These are phyloP conservation scores for Tieghemostelium lacteum DNA, from an alignment of 78 protist genomes.

Conservation along the genomic window DNA sequence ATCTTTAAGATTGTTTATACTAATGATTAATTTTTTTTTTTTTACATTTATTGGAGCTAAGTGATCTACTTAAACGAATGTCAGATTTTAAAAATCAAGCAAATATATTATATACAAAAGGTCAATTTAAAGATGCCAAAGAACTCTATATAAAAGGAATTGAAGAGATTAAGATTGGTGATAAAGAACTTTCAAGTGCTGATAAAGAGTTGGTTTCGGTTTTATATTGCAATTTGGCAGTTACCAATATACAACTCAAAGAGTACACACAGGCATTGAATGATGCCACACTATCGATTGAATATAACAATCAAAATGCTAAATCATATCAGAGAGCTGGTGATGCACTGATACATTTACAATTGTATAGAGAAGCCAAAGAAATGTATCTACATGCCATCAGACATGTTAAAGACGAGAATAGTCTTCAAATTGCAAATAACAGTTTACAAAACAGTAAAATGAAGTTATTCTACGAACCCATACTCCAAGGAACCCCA, in stretches of 20 bases:
- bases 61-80: no score
- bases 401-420: slow-evolving; percentile 11
- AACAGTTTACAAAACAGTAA: slow-evolving; percentile 37
- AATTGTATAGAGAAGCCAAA: slow-evolving; percentile 47
- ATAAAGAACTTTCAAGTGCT: not conserved
- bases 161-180: not conserved
- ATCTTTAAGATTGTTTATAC: no score
- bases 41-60: no score
- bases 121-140: not conserved
- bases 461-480: slow-evolving; percentile 71
- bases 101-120: slow-evolving; percentile 18
- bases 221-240: slow-evolving; percentile 25
- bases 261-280: slow-evolving; percentile 38
- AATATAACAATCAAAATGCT: not conserved
- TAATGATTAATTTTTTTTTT: no score
- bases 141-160: slow-evolving; percentile 2
- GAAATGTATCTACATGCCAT: slow-evolving; percentile 46
- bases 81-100: slow-evolving; percentile 26
- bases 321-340: slow-evolving; percentile 54
- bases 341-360: slow-evolving; percentile 22
- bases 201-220: slow-evolving; percentile 11
- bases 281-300: slow-evolving; percentile 11
- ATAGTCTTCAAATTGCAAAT: slow-evolving; percentile 13
- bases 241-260: slow-evolving; percentile 3
- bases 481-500: slow-evolving; percentile 25